Evolutionary conservation across 345 rosid species (phyloP).

Genomic region (rapeseed (Brassica napus)): DNA sequence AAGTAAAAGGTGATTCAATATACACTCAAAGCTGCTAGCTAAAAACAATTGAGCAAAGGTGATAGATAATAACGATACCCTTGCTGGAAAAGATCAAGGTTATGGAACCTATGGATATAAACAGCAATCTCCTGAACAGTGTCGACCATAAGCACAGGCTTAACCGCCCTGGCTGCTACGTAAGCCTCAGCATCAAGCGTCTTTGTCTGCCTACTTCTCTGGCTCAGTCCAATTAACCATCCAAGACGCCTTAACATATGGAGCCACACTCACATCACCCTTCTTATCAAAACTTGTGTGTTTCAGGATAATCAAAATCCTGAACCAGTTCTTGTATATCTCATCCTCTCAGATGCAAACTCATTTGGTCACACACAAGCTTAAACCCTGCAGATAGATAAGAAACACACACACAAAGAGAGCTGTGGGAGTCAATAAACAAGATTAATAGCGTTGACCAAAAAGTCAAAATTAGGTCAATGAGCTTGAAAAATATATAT

Average conservation of each 20-base stretch:
- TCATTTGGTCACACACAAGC: slow-evolving; percentile 4
- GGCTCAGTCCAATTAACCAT: slow-evolving; percentile 61
- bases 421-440: background rate
- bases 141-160: slow-evolving; percentile 66
- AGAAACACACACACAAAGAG: background rate
- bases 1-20: background rate
- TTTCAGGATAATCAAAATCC: slow-evolving; percentile 25
- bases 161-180: slow-evolving; percentile 49
- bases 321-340: slow-evolving; percentile 20
- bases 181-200: slow-evolving; percentile 55
- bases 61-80: slow-evolving; percentile 46
- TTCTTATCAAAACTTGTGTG: slow-evolving; percentile 20
- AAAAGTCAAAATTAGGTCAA: background rate
- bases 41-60: no score
- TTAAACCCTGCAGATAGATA: slow-evolving; percentile 5
- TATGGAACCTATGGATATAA: slow-evolving; percentile 51
- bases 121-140: slow-evolving; percentile 83
- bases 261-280: slow-evolving; percentile 42
- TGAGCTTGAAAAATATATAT: background rate
- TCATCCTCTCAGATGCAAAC: slow-evolving; percentile 18
- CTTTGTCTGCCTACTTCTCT: slow-evolving; percentile 46
- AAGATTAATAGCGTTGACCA: background rate
- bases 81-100: slow-evolving; percentile 71
- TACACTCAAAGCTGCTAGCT: no score
- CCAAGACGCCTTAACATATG: slow-evolving; percentile 57